A percentile compares a stretch with the other conserved stretches of the same genome.
Conservation (phyloP, 75 land plant genomes). For the Picea sitchensis region DNA sequence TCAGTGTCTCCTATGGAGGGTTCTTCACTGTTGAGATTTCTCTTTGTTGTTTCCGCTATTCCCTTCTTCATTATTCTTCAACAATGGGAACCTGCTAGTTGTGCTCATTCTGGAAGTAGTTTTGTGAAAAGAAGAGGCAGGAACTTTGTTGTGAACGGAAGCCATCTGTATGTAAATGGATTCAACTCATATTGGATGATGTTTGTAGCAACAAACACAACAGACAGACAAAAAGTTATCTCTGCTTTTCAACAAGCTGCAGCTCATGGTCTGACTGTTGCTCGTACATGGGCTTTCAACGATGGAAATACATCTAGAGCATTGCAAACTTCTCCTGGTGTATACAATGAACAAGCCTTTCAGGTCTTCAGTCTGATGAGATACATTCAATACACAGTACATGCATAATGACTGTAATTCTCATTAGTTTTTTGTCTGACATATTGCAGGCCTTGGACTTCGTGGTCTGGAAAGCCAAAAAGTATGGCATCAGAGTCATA, state of each 20-base stretch:
- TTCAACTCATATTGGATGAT: slow-evolving; percentile 91
- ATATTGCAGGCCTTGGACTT: slow-evolving; percentile 74
- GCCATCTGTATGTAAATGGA: slow-evolving; percentile 62
- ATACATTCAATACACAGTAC: background rate
- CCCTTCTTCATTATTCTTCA: no score
- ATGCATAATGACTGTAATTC: no score
- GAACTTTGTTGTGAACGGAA: slow-evolving; percentile 50
- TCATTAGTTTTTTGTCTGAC: background rate
- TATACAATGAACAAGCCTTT: slow-evolving; percentile 60
- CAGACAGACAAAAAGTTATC: slow-evolving; percentile 41
- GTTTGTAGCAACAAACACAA: slow-evolving; percentile 46
- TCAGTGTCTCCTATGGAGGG: background rate
- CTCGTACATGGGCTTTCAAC: slow-evolving; percentile 85
- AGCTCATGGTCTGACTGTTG: slow-evolving; percentile 45
- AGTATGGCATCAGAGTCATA: slow-evolving; percentile 57
- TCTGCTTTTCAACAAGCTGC: slow-evolving; percentile 44
- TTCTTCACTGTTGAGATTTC: background rate
- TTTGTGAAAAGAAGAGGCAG: slow-evolving; percentile 35
- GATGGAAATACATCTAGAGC: slow-evolving; percentile 52
- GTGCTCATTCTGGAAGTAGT: background rate
- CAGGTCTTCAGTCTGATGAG: slow-evolving; percentile 26
- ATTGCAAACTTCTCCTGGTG: slow-evolving; percentile 59
- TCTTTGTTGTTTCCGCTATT: background rate
- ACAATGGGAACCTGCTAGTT: no score
- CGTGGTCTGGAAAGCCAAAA: slow-evolving; percentile 73